phyloP scores from a whole-genome alignment of 1,284 basidiomycete genomes.

The Stereum hirsutum region DNA sequence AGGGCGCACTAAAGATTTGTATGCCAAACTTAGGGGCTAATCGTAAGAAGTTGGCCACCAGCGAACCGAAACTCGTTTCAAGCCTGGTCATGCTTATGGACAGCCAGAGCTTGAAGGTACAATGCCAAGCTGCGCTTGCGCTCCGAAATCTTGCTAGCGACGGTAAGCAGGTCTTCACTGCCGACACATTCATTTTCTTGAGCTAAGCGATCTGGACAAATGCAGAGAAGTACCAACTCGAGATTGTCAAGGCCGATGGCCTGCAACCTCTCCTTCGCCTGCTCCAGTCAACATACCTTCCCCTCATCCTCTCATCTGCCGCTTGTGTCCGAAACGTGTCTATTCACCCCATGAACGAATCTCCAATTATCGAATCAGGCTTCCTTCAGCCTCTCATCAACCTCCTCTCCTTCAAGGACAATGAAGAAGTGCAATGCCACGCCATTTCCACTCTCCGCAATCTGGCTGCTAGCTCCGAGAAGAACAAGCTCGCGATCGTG shows the following conservation, averaged over 20 bases:
- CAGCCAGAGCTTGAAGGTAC: slow-evolving; percentile 94
- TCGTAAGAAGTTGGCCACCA: slow-evolving; percentile 92
- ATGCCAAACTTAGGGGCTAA: slow-evolving; percentile 50
- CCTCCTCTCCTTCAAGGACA: slow-evolving; percentile 95
- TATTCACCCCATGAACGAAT: slow-evolving; percentile 97
- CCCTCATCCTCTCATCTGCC: slow-evolving; percentile 97
- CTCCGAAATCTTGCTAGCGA: slow-evolving; percentile 96
- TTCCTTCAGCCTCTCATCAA: slow-evolving; percentile 96
- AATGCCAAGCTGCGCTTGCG: slow-evolving; percentile 97
- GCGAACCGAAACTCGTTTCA: slow-evolving; percentile 91
- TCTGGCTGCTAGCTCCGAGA: slow-evolving; percentile 93
- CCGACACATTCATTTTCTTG: not conserved
- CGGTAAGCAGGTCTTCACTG: slow-evolving; percentile 66
- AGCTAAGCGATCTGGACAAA: slow-evolving; percentile 3
- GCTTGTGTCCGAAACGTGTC: slow-evolving; percentile 99
- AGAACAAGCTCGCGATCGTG: slow-evolving; percentile 98
- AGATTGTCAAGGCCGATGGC: slow-evolving; percentile 96
- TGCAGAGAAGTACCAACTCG: slow-evolving; percentile 95
- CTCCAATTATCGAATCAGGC: slow-evolving; percentile 97
- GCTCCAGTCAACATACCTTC: slow-evolving; percentile 94
- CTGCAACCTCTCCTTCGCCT: slow-evolving; percentile 90
- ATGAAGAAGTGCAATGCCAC: slow-evolving; percentile 99
- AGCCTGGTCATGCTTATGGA: slow-evolving; percentile 97
- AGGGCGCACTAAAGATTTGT: slow-evolving; percentile 2
- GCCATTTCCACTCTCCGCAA: slow-evolving; percentile 99